phyloP scores from a whole-genome alignment of 176 grass and related monocot species.

The Alloteropsis semialata region DNA sequence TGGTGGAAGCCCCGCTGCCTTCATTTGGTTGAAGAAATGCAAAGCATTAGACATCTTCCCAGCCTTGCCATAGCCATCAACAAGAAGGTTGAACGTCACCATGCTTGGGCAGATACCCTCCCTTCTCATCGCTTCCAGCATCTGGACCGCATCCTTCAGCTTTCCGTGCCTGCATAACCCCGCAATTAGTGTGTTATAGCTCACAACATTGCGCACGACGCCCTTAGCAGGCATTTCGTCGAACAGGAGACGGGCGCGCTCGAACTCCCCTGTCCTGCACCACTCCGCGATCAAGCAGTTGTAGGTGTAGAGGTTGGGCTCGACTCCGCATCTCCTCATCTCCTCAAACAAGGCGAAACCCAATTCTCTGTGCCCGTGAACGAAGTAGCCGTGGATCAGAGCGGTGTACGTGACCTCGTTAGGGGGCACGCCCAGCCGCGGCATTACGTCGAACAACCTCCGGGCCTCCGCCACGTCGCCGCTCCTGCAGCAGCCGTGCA shows the following conservation, averaged over 20 bases:
- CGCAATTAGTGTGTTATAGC: slow-evolving; percentile 50
- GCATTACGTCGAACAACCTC: slow-evolving; percentile 59
- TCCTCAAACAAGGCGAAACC: slow-evolving; percentile 51
- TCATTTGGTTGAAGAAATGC: slow-evolving; percentile 59
- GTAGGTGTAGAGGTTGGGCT: slow-evolving; percentile 62
- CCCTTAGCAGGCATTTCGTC: slow-evolving; percentile 66
- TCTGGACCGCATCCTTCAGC: slow-evolving; percentile 33
- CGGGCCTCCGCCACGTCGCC: slow-evolving; percentile 37
- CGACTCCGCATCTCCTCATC: slow-evolving; percentile 42
- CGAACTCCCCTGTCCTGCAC: slow-evolving; percentile 41
- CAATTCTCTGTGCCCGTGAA: slow-evolving; percentile 5
- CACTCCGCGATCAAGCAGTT: slow-evolving; percentile 55
- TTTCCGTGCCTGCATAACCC: slow-evolving; percentile 49
- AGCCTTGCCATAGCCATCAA: slow-evolving; percentile 59
- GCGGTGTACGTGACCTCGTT: slow-evolving; percentile 73
- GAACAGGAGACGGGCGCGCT: slow-evolving; percentile 40
- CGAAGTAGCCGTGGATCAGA: slow-evolving; percentile 62
- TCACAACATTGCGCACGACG: slow-evolving; percentile 48
- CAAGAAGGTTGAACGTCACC: slow-evolving; percentile 67
- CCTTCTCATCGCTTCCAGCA: slow-evolving; percentile 49
- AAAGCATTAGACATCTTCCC: slow-evolving; percentile 57
- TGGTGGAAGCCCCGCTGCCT: slow-evolving; percentile 31
- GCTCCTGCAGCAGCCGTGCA: slow-evolving; percentile 48
- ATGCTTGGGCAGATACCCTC: slow-evolving; percentile 49
- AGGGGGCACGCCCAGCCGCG: slow-evolving; percentile 30